Conservation (phyloP, 1,139 yeast genomes). For the Diutina scorzettiae region DNA sequence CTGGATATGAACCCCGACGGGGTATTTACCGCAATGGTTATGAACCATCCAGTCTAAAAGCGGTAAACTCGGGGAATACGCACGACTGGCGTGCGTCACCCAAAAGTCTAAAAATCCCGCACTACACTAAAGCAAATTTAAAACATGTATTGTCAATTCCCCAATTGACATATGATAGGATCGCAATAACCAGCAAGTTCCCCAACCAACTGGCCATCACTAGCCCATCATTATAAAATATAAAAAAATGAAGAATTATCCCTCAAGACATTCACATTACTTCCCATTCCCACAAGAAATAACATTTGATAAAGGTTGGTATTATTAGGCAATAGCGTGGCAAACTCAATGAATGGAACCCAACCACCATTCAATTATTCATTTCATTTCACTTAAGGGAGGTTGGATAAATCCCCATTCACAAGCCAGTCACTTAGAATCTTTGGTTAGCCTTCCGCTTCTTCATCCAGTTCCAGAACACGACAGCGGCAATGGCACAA, state of each 20-base stretch:
- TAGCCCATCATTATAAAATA: background rate
- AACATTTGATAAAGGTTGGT: conserved; percentile 5
- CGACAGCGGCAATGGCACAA: conserved; percentile 24
- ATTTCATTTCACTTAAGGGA: conserved; percentile 5
- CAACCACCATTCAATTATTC: conserved; percentile 5
- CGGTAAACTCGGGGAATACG: no score
- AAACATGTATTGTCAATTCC: conserved; percentile 6
- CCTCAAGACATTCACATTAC: conserved; percentile 3
- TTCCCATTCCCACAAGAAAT: conserved; percentile 6
- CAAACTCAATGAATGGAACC: conserved; percentile 3
- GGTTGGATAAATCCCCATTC: conserved; percentile 3
- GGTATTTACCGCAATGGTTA: no score
- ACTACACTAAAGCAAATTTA: no score
- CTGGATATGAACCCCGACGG: no score
- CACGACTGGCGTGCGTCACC: no score
- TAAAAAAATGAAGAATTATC: conserved; percentile 6
- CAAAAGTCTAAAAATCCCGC: no score
- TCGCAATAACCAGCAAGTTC: background rate
- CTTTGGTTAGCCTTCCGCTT: conserved; percentile 36
- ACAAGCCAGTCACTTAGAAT: conserved; percentile 20
- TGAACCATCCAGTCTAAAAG: no score
- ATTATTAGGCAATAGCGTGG: conserved; percentile 2
- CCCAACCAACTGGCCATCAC: background rate
- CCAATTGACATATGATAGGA: conserved; percentile 1
- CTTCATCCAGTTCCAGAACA: conserved; percentile 26